Percentiles rank a stretch among this genome's conserved stretches.
Evolutionary conservation across 2,329 filamentous ascomycete genomes (phyloP).

Genomic region (Beauveria bassiana): DNA sequence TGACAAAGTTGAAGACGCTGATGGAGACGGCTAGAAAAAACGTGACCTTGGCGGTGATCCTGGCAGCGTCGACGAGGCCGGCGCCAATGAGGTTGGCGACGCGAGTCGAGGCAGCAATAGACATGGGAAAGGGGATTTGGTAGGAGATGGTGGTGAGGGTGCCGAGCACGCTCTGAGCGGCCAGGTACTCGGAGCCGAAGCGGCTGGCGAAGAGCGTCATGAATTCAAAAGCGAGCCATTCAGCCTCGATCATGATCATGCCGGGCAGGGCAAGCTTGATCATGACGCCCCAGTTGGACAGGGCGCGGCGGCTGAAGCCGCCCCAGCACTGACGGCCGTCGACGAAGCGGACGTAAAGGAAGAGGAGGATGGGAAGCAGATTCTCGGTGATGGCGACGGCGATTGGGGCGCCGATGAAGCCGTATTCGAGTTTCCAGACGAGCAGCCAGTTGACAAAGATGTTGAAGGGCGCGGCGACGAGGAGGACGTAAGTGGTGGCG

Average conservation of each 20-base stretch:
- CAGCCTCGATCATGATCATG: conserved; percentile 88
- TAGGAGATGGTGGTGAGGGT: conserved; percentile 75
- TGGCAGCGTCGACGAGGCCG: conserved; percentile 70
- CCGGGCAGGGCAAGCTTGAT: conserved; percentile 80
- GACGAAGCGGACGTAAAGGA: conserved; percentile 69
- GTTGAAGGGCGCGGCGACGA: conserved; percentile 71
- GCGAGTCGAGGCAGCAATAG: conserved; percentile 79
- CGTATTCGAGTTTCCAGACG: conserved; percentile 62
- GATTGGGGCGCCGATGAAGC: conserved; percentile 74
- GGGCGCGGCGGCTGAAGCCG: conserved; percentile 62
- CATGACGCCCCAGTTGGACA: conserved; percentile 74
- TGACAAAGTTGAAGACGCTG: conserved; percentile 68
- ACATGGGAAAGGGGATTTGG: conserved; percentile 86
- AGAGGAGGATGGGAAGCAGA: conserved; percentile 67
- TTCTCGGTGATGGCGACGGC: conserved; percentile 73
- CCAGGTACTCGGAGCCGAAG: conserved; percentile 70
- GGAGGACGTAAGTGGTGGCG: conserved; percentile 67
- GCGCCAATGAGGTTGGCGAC: conserved; percentile 91
- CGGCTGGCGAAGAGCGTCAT: conserved; percentile 76
- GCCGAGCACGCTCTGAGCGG: conserved; percentile 78
- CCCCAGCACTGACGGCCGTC: conserved; percentile 77
- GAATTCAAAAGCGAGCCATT: conserved; percentile 89
- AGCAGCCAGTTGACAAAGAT: conserved; percentile 70
- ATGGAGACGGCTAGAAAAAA: conserved; percentile 59
- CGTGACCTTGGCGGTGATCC: conserved; percentile 65